phyloP scores from a whole-genome alignment of 2,329 filamentous ascomycete species.

The Penicillium decumbens region DNA sequence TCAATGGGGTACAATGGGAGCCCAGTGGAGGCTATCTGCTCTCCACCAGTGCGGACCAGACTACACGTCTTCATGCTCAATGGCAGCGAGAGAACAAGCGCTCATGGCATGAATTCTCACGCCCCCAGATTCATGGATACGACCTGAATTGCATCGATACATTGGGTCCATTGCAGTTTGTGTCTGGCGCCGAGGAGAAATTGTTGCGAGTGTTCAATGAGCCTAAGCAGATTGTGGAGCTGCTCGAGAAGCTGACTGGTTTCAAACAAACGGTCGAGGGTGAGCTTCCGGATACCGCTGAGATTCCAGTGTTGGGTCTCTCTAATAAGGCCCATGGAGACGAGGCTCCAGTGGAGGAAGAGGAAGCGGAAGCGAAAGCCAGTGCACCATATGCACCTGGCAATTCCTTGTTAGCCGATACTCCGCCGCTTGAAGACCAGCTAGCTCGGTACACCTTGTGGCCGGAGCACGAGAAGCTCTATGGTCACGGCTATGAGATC shows the following conservation, averaged over 20 bases:
- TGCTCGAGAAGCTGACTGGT: conserved; percentile 65
- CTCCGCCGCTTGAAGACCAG: conserved; percentile 84
- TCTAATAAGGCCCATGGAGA: conserved; percentile 84
- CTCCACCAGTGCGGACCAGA: conserved; percentile 88
- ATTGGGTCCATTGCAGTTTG: conserved; percentile 69
- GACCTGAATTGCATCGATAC: conserved; percentile 91
- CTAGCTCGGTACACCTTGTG: conserved; percentile 86
- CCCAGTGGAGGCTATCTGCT: conserved; percentile 76
- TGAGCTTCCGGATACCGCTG: conserved; percentile 75
- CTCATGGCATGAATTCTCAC: conserved; percentile 93
- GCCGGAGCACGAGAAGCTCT: conserved; percentile 94
- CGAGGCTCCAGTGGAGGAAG: conserved; percentile 28
- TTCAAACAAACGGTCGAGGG: conserved; percentile 45
- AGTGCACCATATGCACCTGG: conserved; percentile 18
- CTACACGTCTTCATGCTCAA: conserved; percentile 75
- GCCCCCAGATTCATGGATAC: conserved; percentile 96
- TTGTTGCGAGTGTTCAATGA: conserved; percentile 93
- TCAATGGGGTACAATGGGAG: conserved; percentile 81
- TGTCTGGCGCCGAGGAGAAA: conserved; percentile 95
- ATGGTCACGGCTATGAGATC: conserved; percentile 96
- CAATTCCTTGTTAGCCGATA: conserved; percentile 53
- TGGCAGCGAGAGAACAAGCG: conserved; percentile 57
- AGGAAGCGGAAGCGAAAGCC: conserved; percentile 32
- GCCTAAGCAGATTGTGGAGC: conserved; percentile 72
- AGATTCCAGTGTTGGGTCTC: conserved; percentile 89